Conservation (phyloP, 2,329 filamentous ascomycete genomes). For the Xylariaceae sp. region DNA sequence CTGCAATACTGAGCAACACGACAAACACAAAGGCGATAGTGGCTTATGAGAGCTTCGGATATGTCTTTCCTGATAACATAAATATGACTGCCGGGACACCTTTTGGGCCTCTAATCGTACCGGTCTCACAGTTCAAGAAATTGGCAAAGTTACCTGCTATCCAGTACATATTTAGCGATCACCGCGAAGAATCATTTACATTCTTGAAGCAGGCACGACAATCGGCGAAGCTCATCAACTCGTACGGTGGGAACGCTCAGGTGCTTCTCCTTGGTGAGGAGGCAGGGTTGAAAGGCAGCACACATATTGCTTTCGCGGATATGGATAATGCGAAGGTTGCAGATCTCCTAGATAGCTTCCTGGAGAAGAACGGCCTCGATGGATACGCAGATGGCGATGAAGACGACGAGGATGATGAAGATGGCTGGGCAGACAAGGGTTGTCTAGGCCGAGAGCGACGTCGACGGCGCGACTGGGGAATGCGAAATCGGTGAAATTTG, state of each 20-base stretch:
- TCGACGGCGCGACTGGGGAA: no score
- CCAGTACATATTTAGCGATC: constrained; percentile 28
- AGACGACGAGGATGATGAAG: constrained; percentile 2
- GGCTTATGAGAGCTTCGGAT: constrained; percentile 26
- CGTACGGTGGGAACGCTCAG: constrained; percentile 29
- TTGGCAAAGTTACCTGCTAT: constrained; percentile 22
- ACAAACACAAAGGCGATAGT: constrained; percentile 38
- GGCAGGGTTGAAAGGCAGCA: constrained; percentile 27
- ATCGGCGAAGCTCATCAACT: constrained; percentile 26
- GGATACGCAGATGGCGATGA: constrained; percentile 12
- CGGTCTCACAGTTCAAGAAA: constrained; percentile 29
- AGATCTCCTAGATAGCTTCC: constrained; percentile 24
- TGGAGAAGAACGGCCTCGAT: constrained; percentile 23
- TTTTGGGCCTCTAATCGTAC: constrained; percentile 25
- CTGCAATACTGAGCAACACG: constrained; percentile 33
- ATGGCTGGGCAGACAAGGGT: neutral
- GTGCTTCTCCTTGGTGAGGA: constrained; percentile 26
- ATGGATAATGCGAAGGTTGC: constrained; percentile 31
- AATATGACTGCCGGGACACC: constrained; percentile 23
- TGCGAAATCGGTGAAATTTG: no score
- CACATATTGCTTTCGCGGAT: constrained; percentile 29
- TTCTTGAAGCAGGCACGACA: constrained; percentile 21
- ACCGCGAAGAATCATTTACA: constrained; percentile 22
- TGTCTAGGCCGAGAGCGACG: neutral
- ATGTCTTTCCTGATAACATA: constrained; percentile 24